Base-by-base conservation (phyloP, 768 basidiomycete species). In the Crassisporium funariophilum region DNA sequence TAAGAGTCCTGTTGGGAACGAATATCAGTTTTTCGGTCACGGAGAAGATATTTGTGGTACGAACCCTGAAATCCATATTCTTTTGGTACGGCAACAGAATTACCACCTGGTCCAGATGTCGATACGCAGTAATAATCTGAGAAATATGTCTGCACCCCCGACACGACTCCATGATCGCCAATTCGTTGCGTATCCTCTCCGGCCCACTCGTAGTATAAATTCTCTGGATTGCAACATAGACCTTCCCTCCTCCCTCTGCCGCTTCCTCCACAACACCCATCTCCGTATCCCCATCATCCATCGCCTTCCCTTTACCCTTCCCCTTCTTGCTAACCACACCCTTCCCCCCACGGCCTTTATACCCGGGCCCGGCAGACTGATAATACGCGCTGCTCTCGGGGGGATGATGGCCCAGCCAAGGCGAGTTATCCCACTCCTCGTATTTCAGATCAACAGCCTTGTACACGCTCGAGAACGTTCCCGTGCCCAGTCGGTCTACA, bases 391-490 rank as follows among this genome's bases (percentile, higher is more conserved):
- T 84, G 19, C 86, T 88, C 5, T 68, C 61, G 2, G 75, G 67
- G 1, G 81, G 78, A 57, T 88, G 86, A 36, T 70, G 65, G 1
- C 86, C 86, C 23, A 81, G 81, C 90, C 90, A 92, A 10, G 81
- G 73, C 4, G 65, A 54, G 57, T 92, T 91, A 63, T 89, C 78
- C 84, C 83, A 91, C 42, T 88, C 86, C 39, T 76, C 69, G 55
- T 91, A 81, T 58, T 88, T 68, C 12, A 88, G 58, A 65, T 99
- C 97, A 53, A 95, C 66, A 0, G 95, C 97, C 59, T 98, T 97
- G 78, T 98, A 99, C n/a, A 99, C 97, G 8, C 94, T 94, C 0
- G 95, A 98, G 70, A 99, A 99, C 1, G 95, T 99, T 12, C 95
- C 95, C 44, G 95, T 98, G 11, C 97, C 97, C 0, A 99, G 79